Percentiles rank a stretch among this genome's conserved stretches.
These are phyloP conservation scores for Mycena maculata DNA, from an alignment of 768 basidiomycete species.

Conservation along the genomic window DNA sequence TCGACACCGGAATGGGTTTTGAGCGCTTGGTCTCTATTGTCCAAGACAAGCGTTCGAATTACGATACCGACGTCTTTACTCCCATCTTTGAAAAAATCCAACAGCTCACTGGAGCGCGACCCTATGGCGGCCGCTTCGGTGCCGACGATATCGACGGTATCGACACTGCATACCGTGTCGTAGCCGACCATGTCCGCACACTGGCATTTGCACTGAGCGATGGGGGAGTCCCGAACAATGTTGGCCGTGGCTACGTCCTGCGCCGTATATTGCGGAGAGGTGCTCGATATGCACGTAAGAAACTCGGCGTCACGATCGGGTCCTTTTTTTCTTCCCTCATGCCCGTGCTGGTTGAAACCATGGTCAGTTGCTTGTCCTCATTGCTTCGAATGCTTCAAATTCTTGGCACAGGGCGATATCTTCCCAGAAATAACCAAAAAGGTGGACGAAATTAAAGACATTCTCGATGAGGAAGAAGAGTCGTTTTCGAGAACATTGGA, in stretches of 20 bases:
- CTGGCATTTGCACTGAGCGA: slow-evolving; percentile 96
- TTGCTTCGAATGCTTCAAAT: slow-evolving; percentile 4
- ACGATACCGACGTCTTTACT: slow-evolving; percentile 95
- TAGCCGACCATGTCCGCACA: slow-evolving; percentile 96
- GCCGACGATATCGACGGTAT: slow-evolving; percentile 95
- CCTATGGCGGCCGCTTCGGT: slow-evolving; percentile 92
- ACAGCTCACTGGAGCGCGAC: slow-evolving; percentile 87
- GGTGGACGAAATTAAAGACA: slow-evolving; percentile 88
- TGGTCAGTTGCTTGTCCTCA: slow-evolving; percentile 60
- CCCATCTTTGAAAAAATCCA: slow-evolving; percentile 91
- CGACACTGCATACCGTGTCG: slow-evolving; percentile 96
- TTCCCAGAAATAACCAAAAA: slow-evolving; percentile 95
- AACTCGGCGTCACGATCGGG: slow-evolving; percentile 91
- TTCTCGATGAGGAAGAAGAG: slow-evolving; percentile 96
- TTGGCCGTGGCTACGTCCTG: slow-evolving; percentile 97
- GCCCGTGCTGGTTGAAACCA: slow-evolving; percentile 88
- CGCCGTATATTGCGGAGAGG: slow-evolving; percentile 93
- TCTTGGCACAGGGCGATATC: slow-evolving; percentile 68
- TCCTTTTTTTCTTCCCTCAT: slow-evolving; percentile 94
- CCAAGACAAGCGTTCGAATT: slow-evolving; percentile 93
- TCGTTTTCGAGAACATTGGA: slow-evolving; percentile 98
- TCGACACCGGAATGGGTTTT: slow-evolving; percentile 99
- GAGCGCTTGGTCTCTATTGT: slow-evolving; percentile 95
- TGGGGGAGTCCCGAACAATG: slow-evolving; percentile 95
- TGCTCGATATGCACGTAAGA: slow-evolving; percentile 95